phyloP scores from a whole-genome alignment of 1,139 yeast genomes.

The Kurtzmaniella quercitrusa region DNA sequence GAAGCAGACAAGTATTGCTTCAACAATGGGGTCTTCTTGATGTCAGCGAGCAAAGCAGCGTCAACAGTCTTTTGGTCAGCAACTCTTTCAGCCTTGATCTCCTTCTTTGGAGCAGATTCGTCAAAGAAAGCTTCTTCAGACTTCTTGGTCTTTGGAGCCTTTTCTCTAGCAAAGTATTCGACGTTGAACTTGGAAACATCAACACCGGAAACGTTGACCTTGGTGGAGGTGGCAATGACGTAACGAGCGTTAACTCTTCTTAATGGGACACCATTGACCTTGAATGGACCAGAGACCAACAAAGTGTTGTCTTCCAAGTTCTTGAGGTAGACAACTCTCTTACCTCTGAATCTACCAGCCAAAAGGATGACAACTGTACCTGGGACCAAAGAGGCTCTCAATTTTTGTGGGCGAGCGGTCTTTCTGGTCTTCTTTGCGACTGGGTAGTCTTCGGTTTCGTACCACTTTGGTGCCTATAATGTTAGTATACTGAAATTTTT shows the following conservation, averaged over 20 bases:
- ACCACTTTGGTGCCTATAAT: conserved; percentile 84
- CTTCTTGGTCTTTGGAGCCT: conserved; percentile 71
- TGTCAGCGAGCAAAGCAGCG: conserved; percentile 87
- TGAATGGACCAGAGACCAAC: conserved; percentile 99
- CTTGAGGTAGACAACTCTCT: conserved; percentile 99
- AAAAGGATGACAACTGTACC: conserved; percentile 97
- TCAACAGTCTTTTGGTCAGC: conserved; percentile 98
- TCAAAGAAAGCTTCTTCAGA: conserved; percentile 95
- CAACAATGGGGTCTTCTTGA: conserved; percentile 97
- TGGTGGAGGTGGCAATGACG: conserved; percentile 98
- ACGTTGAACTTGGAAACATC: conserved; percentile 91
- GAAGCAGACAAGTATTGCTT: conserved; percentile 96
- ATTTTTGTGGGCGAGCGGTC: conserved; percentile 90
- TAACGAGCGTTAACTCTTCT: conserved; percentile 99
- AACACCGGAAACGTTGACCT: conserved; percentile 73
- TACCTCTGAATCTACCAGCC: conserved; percentile 99
- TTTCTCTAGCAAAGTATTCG: conserved; percentile 97
- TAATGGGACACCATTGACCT: conserved; percentile 99
- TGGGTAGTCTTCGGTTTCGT: conserved; percentile 92
- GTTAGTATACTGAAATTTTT: conserved; percentile 29
- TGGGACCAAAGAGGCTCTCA: conserved; percentile 96
- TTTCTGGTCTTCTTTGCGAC: conserved; percentile 86
- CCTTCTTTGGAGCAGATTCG: conserved; percentile 83
- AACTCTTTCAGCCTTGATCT: conserved; percentile 89
- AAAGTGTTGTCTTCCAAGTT: conserved; percentile 98